These are phyloP conservation scores for Entonaema liquescens DNA, from an alignment of 495 filamentous ascomycete genomes.

Conservation along the genomic window DNA sequence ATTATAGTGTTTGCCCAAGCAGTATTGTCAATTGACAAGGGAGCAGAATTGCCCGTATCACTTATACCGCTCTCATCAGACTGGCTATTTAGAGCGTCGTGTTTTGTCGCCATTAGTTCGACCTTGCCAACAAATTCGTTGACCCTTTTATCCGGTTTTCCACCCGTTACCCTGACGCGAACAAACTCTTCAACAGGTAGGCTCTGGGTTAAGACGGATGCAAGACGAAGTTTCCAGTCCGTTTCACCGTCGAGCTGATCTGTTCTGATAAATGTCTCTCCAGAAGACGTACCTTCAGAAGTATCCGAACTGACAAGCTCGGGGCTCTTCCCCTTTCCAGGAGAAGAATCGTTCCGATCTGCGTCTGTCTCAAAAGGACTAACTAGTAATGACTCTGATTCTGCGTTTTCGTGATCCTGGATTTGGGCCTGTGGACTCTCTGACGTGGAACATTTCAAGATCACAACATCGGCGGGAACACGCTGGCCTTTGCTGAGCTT, in stretches of 20 bases:
- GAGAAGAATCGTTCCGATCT: conserved; percentile 16
- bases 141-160: conserved; percentile 88
- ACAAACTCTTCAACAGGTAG: conserved; percentile 73
- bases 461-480: conserved; percentile 92
- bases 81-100: conserved; percentile 46
- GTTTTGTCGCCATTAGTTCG: conserved; percentile 63
- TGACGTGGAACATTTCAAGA: conserved; percentile 81
- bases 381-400: conserved; percentile 52
- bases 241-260: conserved; percentile 99
- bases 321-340: conserved; percentile 2
- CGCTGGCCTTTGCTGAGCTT: conserved; percentile 90
- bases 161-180: conserved; percentile 79
- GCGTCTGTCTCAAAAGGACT: conserved; percentile 45
- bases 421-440: conserved; percentile 56
- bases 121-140: conserved; percentile 93
- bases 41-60: conserved; percentile 61
- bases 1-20: conserved; percentile 99
- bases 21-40: conserved; percentile 94
- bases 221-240: conserved; percentile 95
- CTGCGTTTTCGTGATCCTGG: conserved; percentile 43
- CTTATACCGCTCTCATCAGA: conserved; percentile 39
- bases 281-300: conserved; percentile 56
- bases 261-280: conserved; percentile 96
- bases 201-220: conserved; percentile 81
- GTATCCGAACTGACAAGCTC: conserved; percentile 23